Conservation (phyloP, 306 rosid species). For the Mimosa bimucronata region DNA sequence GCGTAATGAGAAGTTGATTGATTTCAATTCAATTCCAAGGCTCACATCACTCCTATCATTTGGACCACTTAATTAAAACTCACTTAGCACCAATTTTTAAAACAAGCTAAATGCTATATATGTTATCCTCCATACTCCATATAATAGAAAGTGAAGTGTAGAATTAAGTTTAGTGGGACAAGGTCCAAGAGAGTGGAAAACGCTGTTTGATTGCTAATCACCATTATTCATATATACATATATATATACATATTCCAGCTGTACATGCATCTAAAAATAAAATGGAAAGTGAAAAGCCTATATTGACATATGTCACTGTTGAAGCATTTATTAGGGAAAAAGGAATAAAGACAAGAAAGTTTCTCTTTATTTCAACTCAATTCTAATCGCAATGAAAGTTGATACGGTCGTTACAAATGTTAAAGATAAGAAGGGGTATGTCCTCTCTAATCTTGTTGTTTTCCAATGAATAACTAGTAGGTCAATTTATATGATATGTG, state of each 20-base stretch:
- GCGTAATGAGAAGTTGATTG: conserved; percentile 53
- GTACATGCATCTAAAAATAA: background rate
- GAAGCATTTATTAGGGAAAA: background rate
- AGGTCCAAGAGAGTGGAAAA: background rate
- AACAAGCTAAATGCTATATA: background rate
- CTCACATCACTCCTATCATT: background rate
- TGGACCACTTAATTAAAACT: background rate
- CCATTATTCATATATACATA: background rate
- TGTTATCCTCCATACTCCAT: too few species aligned
- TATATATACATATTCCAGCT: conserved; percentile 7
- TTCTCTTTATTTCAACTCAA: conserved; percentile 9
- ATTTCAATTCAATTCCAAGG: conserved; percentile 28
- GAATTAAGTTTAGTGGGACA: background rate
- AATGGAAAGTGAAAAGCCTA: background rate
- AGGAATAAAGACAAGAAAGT: background rate
- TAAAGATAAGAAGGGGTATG: background rate
- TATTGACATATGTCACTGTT: background rate
- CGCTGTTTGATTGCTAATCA: background rate
- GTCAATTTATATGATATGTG: background rate
- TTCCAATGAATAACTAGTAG: background rate
- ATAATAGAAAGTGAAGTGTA: background rate
- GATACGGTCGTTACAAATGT: background rate
- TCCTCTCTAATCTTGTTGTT: background rate
- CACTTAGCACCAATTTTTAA: background rate
- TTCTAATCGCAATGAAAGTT: background rate